These are phyloP conservation scores for Monascus purpureus DNA, from an alignment of 495 filamentous ascomycete species.

Conservation along the genomic window DNA sequence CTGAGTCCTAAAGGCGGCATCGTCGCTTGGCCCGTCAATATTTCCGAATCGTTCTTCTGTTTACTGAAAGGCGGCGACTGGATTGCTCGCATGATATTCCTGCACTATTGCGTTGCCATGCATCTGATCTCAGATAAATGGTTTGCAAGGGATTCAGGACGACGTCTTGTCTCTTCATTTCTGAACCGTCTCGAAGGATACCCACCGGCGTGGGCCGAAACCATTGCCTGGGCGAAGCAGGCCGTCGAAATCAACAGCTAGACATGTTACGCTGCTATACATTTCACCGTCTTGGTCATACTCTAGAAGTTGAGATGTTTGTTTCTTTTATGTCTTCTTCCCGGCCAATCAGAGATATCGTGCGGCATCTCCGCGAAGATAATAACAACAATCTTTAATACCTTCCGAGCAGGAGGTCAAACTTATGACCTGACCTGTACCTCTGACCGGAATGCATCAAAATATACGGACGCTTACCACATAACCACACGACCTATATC, in stretches of 20 bases:
- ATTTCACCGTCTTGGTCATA: no score
- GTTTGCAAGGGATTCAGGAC: conserved; percentile 24
- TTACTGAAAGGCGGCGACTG: conserved; percentile 20
- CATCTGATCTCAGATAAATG: conserved; percentile 23
- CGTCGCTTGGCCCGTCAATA: conserved; percentile 23
- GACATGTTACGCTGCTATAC: no score
- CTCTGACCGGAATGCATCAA: no score
- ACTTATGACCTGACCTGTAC: no score
- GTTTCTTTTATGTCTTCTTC: no score
- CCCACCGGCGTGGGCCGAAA: conserved; percentile 17
- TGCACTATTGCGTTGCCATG: conserved; percentile 24
- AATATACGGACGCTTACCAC: no score
- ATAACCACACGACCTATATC: no score
- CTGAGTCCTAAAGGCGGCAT: conserved; percentile 18
- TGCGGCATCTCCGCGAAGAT: no score
- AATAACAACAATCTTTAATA: no score
- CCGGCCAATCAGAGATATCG: no score
- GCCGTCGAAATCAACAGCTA: conserved; percentile 10
- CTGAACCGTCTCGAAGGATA: conserved; percentile 16
- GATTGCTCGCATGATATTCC: conserved; percentile 22
- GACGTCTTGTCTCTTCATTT: conserved; percentile 20
- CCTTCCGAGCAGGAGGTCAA: no score
- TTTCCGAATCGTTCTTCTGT: conserved; percentile 14
- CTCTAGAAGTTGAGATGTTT: no score
- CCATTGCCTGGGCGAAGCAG: conserved; percentile 18